Evolutionary conservation across 1,284 basidiomycete genomes (phyloP), one percentile per base, ranked within the genome.

Genomic region (Tetrapyrgos nigripes): DNA sequence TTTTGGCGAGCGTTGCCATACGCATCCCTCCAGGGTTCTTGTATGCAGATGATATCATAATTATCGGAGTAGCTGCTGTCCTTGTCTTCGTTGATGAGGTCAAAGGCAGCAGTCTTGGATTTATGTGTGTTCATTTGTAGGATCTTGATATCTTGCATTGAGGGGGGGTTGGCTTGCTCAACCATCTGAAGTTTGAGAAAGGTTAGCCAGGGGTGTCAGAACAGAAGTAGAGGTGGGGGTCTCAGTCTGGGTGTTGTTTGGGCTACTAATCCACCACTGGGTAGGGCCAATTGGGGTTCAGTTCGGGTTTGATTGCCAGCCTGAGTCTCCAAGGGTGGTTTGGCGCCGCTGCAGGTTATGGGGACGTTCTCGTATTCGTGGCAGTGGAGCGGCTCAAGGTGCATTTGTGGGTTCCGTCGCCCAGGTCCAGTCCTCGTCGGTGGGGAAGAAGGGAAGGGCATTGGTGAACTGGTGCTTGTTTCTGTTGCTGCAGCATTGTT

Each of bases 1-100:
- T 57, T 58, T 3, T 62, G 62, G 10, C 62, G 58, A 4, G 64
- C 62, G 14, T 65, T 66, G 9, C 59, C 59, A 10, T 53, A 54
- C 26, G 10, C 1, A 37, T 65, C 66, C 17, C 67, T 51, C 53
- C 70, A 68, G 0, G 70, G 73, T 56, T 75, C 72, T 37, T 75
- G 72, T 6, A 73, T 50, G 6, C 64, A 64, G 1, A 73, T 50
- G 11, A 73, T 31, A 47, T 74, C 68, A 55, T 57, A 71, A 4
- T 63, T 37, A 13, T 59, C 51, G 4, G 53, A 23, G 29, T 17
- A 40, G 31, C 10, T 11, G 28, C 27, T 60, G 45, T 3, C 55
- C 13, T 21, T 31, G n/a, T 33, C 21, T 52, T 58, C 50, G 14
- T 58, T 58, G 4, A 47, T 47, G 2, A 66, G 10, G 24, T 55